Base-by-base conservation (phyloP, 176 grass and related monocot species). In the sorghum (Sorghum bicolor) region DNA sequence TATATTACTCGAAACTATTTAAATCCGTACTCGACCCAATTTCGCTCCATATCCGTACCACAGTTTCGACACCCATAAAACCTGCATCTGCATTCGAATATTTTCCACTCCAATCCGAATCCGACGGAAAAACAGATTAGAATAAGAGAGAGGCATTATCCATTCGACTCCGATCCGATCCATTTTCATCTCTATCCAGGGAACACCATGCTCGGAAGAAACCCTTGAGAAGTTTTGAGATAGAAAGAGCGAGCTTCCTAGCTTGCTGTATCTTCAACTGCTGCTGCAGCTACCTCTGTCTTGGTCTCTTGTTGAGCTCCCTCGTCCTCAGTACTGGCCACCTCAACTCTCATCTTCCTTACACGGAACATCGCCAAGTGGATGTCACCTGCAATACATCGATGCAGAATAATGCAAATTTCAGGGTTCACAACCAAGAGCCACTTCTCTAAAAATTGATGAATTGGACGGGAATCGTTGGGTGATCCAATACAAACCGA, bases 341-440 rank as follows among this genome's bases (percentile, higher is more conserved):
- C 50, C 26, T 92, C 75, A 12, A 43, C 87, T 20, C 64, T 17
- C 10, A 36, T 70, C 82, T 93, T 97, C 28, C 57, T 66, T 7
- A 86, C 92, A 25, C 88, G 92, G 67, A 97, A 97, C 84, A 97
- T 86, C 7, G 92, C 95, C 57, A 94, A 33, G 64, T 94, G 82
- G 31, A 65, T 79, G 76, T 91, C 90, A 84, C 92, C 92, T 92
- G 88, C 19, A 53, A 87, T 8, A 1, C 3, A 62, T 19, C 30
- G 63, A 67, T 67, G 31, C 64, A 31, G 12, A 55, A 50, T 39
- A 55, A 50, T 39, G 29, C 9, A 82, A 24, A 70, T 15, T 12
- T 7, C 11, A 5, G 8, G 15, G 65, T 37, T 36, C 2, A 34
- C 1, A 37, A 61, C 40, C 14, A 10, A 8, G 1, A 75, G 5